Evolutionary conservation across 164 flowering plant genomes (phyloP), one percentile per base, ranked within the genome.

Genomic region (Dillenia suffruticosa): DNA sequence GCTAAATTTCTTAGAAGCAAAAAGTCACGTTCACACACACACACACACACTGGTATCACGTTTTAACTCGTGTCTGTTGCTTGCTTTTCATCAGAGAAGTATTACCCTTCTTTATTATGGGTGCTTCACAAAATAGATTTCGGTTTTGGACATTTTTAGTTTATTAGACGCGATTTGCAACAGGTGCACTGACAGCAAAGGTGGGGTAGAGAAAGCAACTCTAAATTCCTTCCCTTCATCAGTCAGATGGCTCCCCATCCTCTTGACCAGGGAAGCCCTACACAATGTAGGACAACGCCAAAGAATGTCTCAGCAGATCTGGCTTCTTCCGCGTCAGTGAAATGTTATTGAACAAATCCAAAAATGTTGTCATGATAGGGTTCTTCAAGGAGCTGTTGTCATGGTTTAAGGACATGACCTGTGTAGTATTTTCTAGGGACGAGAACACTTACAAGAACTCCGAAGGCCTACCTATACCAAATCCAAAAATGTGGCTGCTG

Each of bases 201-300:
- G 99, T 68, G 99, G 97, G 99, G 97, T 26, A 82, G 83, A 58
- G 99, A 95, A 66, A 95, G 99, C 84, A 95, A 95, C 71, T 84
- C 97, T 7, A 79, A 82, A 2, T 87, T 95, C 59, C 89, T 95
- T 44, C 96, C 92, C 26, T 92, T 88, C 74, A 95, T 95, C 97
- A 70, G 92, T 56, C 99, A 95, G 77, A 95, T 95, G 97, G 94
- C 92, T 12, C 75, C 81, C 24, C 86, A 95, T 75, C 90, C 92
- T 67, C 79, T 91, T 2, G 97, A 95, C 49, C 97, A 95, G 51
- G 92, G 90, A 59, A 74, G 81, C 62, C 63, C 86, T 8, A 79
- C 82, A 26, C 93, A 88, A 58, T 79, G 84, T 10, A 73, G 62
- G 45, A 71, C 76, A 59, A 79, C 84, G 84, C 77, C 89, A 17